Base-by-base conservation (phyloP, 169 alveolate species). In the Babesia caballi region DNA sequence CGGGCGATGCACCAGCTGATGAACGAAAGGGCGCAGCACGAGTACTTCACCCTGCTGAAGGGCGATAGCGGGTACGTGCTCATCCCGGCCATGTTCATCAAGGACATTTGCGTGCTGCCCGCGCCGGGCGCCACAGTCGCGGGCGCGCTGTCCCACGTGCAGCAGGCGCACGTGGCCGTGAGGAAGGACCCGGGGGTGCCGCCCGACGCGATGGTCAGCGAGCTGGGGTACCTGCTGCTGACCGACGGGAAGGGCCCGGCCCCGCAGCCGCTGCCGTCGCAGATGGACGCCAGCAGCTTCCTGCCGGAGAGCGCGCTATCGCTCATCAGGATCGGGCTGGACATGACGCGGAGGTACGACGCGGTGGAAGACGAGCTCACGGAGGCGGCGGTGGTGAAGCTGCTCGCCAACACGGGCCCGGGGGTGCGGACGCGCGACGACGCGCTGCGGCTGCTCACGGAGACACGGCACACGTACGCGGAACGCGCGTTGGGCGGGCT, bases 401-500 rank as follows among this genome's bases (percentile, higher is more conserved):
- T 63, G 21, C 3, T 63, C 38, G 51, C 28, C 14, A n/a, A 19
- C 21, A 5, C 59, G 27, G 14, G 4, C 1, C n/a, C 28, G 9
- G 60, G 51, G 0, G 27, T 41, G 21, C 19, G 15, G 25, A 63
- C 59, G 27, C 40, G 52, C n/a, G 46, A 40, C n/a, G 50, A 63
- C 21, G 73, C 60, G n/a, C 12, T 30, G 1, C 19, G 23, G 33
- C 60, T 63, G 2, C 58, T 63, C 19, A 63, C 6, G 4, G 14
- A 30, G 47, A 17, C 32, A 11, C 40, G 73, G 7, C 4, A 7
- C 21, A 25, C 46, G 9, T 32, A 63, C 73, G 21, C 47, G 9
- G 46, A 63, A 0, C 58, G 73, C 30, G 58, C 59, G 4, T 50
- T 63, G n/a, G 73, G 73, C 14, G 73, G 73, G 4, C 54, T 63